phyloP scores from a whole-genome alignment of 1,139 yeast species.

The Scheffersomyces segobiensis region DNA sequence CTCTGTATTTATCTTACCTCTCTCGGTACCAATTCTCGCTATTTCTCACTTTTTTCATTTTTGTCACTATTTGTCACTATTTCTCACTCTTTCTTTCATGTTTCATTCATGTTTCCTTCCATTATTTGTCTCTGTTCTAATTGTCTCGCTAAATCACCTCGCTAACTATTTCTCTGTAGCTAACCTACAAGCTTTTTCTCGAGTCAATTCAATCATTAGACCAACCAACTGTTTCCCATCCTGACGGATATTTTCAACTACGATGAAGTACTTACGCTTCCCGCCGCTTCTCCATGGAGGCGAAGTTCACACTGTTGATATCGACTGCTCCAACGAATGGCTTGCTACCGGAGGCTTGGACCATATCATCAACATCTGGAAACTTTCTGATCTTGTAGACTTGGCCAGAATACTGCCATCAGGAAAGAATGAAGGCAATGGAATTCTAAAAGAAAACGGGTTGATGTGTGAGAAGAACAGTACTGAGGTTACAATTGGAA shows the following conservation, averaged over 20 bases:
- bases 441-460: background rate
- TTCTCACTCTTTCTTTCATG: background rate
- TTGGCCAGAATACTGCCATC: conserved; percentile 2
- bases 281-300: conserved; percentile 40
- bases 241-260: background rate
- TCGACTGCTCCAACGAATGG: conserved; percentile 22
- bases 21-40: background rate
- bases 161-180: background rate
- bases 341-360: conserved; percentile 46
- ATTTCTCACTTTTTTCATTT: background rate
- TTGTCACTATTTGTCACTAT: background rate
- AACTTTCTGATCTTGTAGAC: conserved; percentile 20
- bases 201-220: background rate
- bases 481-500: background rate
- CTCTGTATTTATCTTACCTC: too few relatives aligned
- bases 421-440: background rate
- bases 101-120: background rate
- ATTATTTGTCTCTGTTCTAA: background rate
- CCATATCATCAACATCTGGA: conserved; percentile 42
- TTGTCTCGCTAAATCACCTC: background rate
- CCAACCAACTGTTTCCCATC: background rate
- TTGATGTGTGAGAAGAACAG: background rate
- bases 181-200: background rate
- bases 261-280: conserved; percentile 34
- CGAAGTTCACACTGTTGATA: conserved; percentile 35